A percentile compares a stretch with the other conserved stretches of the same genome.
phyloP scores from a whole-genome alignment of 2,329 filamentous ascomycete species.

The Sporothrix curviconia region DNA sequence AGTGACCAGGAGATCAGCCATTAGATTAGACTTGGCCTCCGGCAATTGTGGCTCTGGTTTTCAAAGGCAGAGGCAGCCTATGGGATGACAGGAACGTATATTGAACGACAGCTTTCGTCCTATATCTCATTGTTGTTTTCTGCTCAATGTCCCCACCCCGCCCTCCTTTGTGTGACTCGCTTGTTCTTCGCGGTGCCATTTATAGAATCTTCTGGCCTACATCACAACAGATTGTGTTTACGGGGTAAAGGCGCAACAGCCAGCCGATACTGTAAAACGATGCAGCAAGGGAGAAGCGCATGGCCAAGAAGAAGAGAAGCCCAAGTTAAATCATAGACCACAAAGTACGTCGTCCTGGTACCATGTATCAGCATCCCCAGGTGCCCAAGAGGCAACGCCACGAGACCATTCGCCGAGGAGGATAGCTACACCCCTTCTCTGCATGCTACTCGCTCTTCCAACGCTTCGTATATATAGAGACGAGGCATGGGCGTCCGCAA shows the following conservation, averaged over 20 bases:
- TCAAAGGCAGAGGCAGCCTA: neutral
- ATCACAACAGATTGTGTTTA: too few relatives aligned
- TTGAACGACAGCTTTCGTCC: neutral
- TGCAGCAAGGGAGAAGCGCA: too few relatives aligned
- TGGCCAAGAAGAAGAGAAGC: too few relatives aligned
- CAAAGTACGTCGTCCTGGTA: neutral
- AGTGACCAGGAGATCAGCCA: neutral
- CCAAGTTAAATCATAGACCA: neutral
- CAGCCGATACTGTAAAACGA: too few relatives aligned
- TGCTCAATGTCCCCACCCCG: neutral
- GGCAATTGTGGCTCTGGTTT: neutral
- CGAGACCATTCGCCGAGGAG: neutral
- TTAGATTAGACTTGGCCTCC: neutral
- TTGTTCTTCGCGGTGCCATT: neutral
- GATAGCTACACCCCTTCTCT: neutral
- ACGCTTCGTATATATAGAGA: neutral
- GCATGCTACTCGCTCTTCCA: neutral
- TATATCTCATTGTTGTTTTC: neutral
- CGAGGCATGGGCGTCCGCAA: neutral
- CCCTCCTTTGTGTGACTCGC: neutral
- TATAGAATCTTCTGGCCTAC: neutral
- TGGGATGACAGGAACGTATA: neutral
- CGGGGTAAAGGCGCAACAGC: neutral
- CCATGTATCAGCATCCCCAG: constrained; percentile 2
- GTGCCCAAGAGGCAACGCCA: neutral